phyloP scores from a whole-genome alignment of 2,329 filamentous ascomycete genomes.

The Alternaria sp. region DNA sequence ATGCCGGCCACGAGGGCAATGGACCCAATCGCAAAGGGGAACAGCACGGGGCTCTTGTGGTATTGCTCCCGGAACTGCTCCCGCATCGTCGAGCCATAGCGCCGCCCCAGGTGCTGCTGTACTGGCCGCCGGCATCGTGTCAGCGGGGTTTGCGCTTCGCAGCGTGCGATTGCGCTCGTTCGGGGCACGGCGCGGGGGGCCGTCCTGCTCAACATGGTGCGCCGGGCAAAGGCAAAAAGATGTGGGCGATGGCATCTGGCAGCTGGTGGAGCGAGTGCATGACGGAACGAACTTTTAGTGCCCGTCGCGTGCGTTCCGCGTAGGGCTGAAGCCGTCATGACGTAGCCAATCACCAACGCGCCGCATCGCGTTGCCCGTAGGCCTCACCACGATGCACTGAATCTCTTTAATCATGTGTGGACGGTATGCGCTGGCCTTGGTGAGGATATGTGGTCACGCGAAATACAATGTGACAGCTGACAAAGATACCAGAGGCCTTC shows the following conservation, averaged over 20 bases:
- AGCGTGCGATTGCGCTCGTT: conserved; percentile 27
- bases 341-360: conserved; percentile 40
- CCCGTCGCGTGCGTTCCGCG: conserved; percentile 28
- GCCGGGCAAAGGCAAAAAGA: conserved; percentile 21
- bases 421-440: conserved; percentile 68
- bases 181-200: conserved; percentile 34
- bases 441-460: conserved; percentile 43
- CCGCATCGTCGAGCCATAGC: conserved; percentile 36
- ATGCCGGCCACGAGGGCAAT: conserved; percentile 50
- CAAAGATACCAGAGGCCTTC: conserved; percentile 67
- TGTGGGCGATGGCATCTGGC: conserved; percentile 12
- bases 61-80: conserved; percentile 43
- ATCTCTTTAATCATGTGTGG: conserved; percentile 65
- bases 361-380: conserved; percentile 12
- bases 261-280: conserved; percentile 24
- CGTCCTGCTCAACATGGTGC: conserved; percentile 48
- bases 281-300: conserved; percentile 36
- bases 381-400: conserved; percentile 21
- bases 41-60: conserved; percentile 47
- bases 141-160: conserved; percentile 30
- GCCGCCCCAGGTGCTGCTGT: conserved; percentile 34
- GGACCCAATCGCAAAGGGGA: conserved; percentile 44
- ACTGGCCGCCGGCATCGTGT: conserved; percentile 30
- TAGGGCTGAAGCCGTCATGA: conserved; percentile 42
- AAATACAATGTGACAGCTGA: conserved; percentile 13